These are phyloP conservation scores for Nigrospora oryzae DNA, from an alignment of 2,329 filamentous ascomycete genomes.

Conservation along the genomic window DNA sequence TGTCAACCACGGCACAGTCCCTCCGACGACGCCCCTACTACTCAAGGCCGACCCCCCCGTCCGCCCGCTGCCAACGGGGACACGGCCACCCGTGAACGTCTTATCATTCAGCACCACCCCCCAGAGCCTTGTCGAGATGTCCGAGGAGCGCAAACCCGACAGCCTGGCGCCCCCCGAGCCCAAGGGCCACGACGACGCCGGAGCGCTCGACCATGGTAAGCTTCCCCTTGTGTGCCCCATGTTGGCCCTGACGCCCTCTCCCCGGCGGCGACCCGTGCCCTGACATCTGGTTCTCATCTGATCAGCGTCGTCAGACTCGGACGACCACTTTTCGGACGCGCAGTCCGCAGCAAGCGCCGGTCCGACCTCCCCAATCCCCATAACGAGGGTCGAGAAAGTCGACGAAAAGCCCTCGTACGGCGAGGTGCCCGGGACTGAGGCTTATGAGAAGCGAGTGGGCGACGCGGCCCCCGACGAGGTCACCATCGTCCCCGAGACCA, in stretches of 20 bases:
- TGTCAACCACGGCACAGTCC: too few relatives aligned
- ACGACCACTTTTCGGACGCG: conserved; percentile 63
- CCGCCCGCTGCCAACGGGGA: too few relatives aligned
- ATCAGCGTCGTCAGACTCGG: conserved; percentile 51
- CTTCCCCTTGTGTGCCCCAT: not conserved
- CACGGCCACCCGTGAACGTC: too few relatives aligned
- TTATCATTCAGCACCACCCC: too few relatives aligned
- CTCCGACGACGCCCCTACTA: too few relatives aligned
- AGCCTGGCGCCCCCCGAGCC: conserved; percentile 22
- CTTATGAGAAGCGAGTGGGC: conserved; percentile 44
- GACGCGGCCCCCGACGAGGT: conserved; percentile 56
- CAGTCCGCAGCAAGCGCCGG: conserved; percentile 37
- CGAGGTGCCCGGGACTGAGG: conserved; percentile 53
- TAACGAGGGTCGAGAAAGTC: conserved; percentile 49
- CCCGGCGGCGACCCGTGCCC: not conserved
- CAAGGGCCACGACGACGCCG: conserved; percentile 41
- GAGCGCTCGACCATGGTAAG: conserved; percentile 51
- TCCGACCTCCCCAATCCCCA: conserved; percentile 44
- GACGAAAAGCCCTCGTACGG: conserved; percentile 50
- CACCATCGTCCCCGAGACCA: conserved; percentile 32
- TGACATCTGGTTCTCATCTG: too few relatives aligned
- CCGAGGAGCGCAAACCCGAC: conserved; percentile 15
- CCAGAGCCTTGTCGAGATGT: conserved; percentile 9
- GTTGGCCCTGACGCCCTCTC: not conserved
- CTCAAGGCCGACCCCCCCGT: too few relatives aligned